These are phyloP conservation scores for Myxozyma neotropica DNA, from an alignment of 805 yeast genomes.

Conservation along the genomic window DNA sequence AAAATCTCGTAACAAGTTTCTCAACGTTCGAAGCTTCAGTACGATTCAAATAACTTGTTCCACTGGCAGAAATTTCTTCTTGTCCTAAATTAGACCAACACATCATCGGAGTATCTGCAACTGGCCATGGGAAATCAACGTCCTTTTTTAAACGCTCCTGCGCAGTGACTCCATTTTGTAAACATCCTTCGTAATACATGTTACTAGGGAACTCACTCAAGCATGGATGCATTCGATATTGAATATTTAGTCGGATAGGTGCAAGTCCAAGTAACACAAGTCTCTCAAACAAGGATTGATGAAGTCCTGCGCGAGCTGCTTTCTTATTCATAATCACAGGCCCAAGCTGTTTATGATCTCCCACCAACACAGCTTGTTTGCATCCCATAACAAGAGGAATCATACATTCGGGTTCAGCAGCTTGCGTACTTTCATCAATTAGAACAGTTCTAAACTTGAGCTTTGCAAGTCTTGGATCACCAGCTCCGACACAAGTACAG, in stretches of 20 bases:
- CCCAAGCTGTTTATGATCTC: constrained; percentile 95
- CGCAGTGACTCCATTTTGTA: constrained; percentile 87
- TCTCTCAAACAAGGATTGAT: constrained; percentile 86
- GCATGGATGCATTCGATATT: constrained; percentile 92
- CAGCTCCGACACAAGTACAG: constrained; percentile 92
- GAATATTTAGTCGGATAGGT: constrained; percentile 86
- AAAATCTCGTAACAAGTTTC: constrained; percentile 68
- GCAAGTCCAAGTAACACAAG: constrained; percentile 77
- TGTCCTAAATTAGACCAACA: constrained; percentile 89
- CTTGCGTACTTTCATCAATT: constrained; percentile 92
- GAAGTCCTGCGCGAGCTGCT: constrained; percentile 85
- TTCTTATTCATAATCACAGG: constrained; percentile 81
- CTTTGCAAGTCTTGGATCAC: constrained; percentile 62
- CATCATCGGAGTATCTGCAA: constrained; percentile 85
- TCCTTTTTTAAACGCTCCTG: constrained; percentile 62
- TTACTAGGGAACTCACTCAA: constrained; percentile 85
- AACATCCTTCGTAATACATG: constrained; percentile 88
- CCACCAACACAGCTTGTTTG: constrained; percentile 84
- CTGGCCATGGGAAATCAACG: constrained; percentile 89
- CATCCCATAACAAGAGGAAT: constrained; percentile 90
- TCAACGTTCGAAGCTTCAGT: constrained; percentile 90
- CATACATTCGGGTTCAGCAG: constrained; percentile 87
- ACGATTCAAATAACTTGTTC: constrained; percentile 79
- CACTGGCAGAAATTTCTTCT: constrained; percentile 82
- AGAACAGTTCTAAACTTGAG: constrained; percentile 73